Conservation (phyloP, 2,329 filamentous ascomycete genomes). For the Diplodia corticola region DNA sequence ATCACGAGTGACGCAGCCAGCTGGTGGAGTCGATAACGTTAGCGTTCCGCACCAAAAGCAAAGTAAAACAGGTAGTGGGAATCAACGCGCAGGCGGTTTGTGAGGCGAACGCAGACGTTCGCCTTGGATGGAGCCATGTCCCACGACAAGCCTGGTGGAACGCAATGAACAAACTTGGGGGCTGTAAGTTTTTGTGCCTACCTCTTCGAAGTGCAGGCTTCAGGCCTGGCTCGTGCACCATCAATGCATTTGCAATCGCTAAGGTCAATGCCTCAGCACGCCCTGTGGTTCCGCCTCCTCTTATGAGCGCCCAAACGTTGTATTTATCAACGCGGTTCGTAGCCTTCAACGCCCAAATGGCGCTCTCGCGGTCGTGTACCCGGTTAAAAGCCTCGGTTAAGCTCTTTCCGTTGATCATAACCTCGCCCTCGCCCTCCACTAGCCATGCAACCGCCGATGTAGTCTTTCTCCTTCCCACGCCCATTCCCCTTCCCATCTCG, state of each 20-base stretch:
- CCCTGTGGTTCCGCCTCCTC: conserved; percentile 87
- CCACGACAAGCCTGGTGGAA: background rate
- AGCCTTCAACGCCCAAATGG: conserved; percentile 82
- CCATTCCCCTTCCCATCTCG: conserved; percentile 73
- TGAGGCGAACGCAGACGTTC: conserved; percentile 10
- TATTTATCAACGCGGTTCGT: conserved; percentile 90
- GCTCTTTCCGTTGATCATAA: conserved; percentile 86
- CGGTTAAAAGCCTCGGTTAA: conserved; percentile 79
- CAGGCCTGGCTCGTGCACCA: conserved; percentile 88
- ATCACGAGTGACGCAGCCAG: conserved; percentile 90
- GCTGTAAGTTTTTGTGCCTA: conserved; percentile 53
- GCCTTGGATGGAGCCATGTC: background rate
- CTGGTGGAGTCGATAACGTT: conserved; percentile 55
- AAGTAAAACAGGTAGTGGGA: conserved; percentile 9
- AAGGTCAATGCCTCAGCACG: conserved; percentile 94
- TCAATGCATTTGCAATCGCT: conserved; percentile 81
- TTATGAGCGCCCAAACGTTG: conserved; percentile 85
- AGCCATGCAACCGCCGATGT: conserved; percentile 82
- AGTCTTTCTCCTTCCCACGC: conserved; percentile 82
- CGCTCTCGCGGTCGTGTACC: conserved; percentile 91
- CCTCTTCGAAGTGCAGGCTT: conserved; percentile 86
- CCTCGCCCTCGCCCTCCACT: conserved; percentile 89
- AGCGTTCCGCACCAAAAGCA: conserved; percentile 37
- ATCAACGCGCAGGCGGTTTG: conserved; percentile 3
- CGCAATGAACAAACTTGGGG: background rate